Evolutionary conservation across 1,284 basidiomycete species (phyloP), one percentile per base, ranked within the genome.

Genomic region (Marasmius fiardii): DNA sequence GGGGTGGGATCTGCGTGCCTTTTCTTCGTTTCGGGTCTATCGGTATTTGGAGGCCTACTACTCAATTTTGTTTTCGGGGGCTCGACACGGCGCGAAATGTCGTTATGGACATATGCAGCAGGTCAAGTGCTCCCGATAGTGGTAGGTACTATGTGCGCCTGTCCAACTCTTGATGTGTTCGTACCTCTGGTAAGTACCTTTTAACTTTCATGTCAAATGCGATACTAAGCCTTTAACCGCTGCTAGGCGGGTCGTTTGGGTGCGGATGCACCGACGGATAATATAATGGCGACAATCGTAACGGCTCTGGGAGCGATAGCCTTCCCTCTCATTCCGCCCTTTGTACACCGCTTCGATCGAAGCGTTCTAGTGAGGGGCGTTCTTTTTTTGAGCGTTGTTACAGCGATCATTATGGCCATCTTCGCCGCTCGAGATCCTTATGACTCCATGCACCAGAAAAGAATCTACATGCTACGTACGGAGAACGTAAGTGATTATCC

Each of bases 371-470:
- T 68, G 21, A 75, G 73, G 18, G 73, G 79, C 2, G 68, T 92
- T 18, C 10, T 83, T 1, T 56, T 78, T 0, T 67, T 84, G 3
- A 65, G 80, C 14, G 65, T 83, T 2, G 53, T 78, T 7, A 81
- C 82, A 0, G 73, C 75, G 0, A 67, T 82, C 2, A 65, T 79
- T 16, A 84, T 88, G 56, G 79, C 86, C 0, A 76, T 90, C 54
- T 90, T 89, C 61, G 76, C 84, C 1, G 68, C 71, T 58, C 78
- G 85, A 63, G 73, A 73, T 10, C 84, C 89, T 0, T 99, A 95
- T 67, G 93, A 98, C 66, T 69, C 66, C 12, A 84, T 84, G 75
- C 95, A 98, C 68, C 96, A 95, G 59, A 94, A 95, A 71, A 77
- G 96, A 52, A 61, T 97, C 43, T 95, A 92, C 63, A 80, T 95